Base-by-base conservation (phyloP, 805 yeast species). In the Millerozyma miso region DNA sequence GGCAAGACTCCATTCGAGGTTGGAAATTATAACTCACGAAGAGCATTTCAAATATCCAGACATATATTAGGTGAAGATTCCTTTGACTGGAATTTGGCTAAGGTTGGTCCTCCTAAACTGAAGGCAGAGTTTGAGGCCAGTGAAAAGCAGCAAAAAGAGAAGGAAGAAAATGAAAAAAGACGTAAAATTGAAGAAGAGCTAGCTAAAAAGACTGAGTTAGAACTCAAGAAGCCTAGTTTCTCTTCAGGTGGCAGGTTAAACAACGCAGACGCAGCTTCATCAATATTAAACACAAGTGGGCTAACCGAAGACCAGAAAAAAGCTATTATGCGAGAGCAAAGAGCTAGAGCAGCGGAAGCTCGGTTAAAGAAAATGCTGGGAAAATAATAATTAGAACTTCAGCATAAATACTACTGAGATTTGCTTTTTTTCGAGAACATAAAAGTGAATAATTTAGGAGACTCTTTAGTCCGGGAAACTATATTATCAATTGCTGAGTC, bases 311-410 rank as follows among this genome's bases (percentile, higher is more conserved):
- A 81, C 19, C 97, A 90, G 50, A 76, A 80, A 54, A 73, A 75
- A 74, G 76, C 82, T 54, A 65, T 93, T 16, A 89, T 90, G 85
- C 78, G 99, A 46, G 99, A 93, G 55, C 90, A 90, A 56, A 73
- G 98, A 42, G 97, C 97, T 0, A 76, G 98, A 42, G 99, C 99
- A 0, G 97, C 96, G 0, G 98, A 93, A 60, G 96, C 91, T 0
- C 73, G 99, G 52, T 53, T 87, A 42, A 62, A 56, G 34, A 40
- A 33, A 38, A 17, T 46, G 35, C 45, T 37, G 35, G 37, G 32
- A 16, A 39, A 35, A 19, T 32, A 38, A 19, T 42, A 7, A 7
- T 26, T 8, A 26, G 13, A 26, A 26, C 31, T 13, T n/a, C n/a
- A 23, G 10, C 29, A 7, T 23, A 10, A 7, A 10, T 23, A 7